Evolutionary conservation across 1,284 basidiomycete genomes (phyloP), one percentile per base, ranked within the genome.

Genomic region (Fomes fomentarius): DNA sequence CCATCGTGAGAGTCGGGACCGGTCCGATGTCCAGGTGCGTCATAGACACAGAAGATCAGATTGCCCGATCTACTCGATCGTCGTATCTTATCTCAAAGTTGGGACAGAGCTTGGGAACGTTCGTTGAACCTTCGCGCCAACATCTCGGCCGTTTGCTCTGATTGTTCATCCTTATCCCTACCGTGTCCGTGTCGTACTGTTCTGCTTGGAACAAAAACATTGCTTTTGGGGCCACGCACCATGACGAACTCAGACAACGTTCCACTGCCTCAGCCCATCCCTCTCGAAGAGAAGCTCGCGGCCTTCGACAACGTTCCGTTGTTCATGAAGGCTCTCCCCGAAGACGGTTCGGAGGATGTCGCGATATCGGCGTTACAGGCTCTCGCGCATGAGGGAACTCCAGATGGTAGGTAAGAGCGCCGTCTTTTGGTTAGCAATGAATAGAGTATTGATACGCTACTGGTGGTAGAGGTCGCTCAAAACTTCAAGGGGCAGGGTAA

Each of bases 401-500:
- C 95, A 28, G 92, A 98, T 76, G 96, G 95, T 96, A 67, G 67
- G 92, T 83, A 51, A 59, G 52, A 44, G 15, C 42, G 17, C 22
- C 3, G 19, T 19, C 41, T 21, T 37, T 17, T 44, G 4, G 33
- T 38, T 24, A 11, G 38, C 37, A 21, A 17, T 4, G 30, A 14
- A 21, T n/a, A n/a, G n/a, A 24, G 11, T 24, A 1, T 33, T 34
- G 19, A 43, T 12, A 30, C 17, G 3, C 4, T 35, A 44, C 48
- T n/a, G n/a, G n/a, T n/a, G n/a, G 15, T 63, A 96, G 96, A 99
- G 71, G 80, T 94, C 61, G 94, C 96, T 0, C 78, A 84, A 58
- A 96, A 93, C 69, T 98, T 98, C 74, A 98, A 98, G 71, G 84
- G 92, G 50, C 94, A 98, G 70, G 96, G 94, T 2, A 98, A 98